Conservation (phyloP, 345 rosid species). For the Trapa incisa region DNA sequence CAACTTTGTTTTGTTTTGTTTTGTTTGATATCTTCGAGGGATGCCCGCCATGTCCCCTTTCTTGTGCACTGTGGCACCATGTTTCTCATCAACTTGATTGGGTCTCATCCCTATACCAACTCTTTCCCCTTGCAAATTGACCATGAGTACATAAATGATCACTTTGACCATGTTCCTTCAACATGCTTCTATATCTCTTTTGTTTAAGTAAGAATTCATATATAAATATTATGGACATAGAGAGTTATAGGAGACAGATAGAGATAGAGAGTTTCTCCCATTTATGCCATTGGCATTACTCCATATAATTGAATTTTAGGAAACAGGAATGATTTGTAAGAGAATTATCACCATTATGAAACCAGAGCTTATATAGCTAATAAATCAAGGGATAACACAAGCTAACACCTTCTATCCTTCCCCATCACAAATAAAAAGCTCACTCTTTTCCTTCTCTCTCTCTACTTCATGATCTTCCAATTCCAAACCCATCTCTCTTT, state of each 20-base stretch:
- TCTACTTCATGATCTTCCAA: neutral
- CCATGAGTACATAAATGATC: neutral
- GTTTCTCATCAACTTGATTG: conserved; percentile 4
- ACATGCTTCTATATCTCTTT: too few species aligned
- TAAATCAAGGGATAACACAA: too few species aligned
- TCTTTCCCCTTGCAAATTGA: neutral
- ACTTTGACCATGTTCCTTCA: neutral
- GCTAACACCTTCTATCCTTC: neutral
- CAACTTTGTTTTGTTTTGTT: neutral
- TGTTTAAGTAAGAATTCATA: too few species aligned
- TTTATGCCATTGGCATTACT: too few species aligned
- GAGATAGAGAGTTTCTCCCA: too few species aligned
- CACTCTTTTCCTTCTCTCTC: neutral
- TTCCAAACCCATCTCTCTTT: neutral
- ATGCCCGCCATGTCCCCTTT: neutral
- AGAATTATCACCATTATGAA: too few species aligned
- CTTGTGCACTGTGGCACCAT: neutral
- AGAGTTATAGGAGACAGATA: too few species aligned
- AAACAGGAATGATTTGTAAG: too few species aligned
- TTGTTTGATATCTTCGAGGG: neutral
- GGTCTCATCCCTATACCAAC: neutral
- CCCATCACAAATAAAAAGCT: too few species aligned
- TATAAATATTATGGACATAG: too few species aligned
- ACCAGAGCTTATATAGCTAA: neutral
- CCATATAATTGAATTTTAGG: too few species aligned